Evolutionary conservation across 2,329 filamentous ascomycete genomes (phyloP).

Genomic region (Apiospora rasikravindrae): DNA sequence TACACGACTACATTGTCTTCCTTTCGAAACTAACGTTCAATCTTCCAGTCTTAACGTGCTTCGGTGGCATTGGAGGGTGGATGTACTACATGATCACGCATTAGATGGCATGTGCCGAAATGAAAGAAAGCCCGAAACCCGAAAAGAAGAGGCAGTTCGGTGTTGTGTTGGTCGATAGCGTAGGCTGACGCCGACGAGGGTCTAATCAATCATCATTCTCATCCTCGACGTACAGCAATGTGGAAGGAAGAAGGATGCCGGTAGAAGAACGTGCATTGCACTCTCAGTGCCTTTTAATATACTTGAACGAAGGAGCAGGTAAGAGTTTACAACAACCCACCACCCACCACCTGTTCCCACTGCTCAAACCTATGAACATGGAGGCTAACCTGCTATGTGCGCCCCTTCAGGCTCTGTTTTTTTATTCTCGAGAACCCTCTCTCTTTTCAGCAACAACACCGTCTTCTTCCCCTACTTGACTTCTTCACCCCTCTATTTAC

Average conservation of each 20-base stretch:
- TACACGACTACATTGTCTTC: background rate
- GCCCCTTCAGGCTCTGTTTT: background rate
- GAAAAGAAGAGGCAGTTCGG: background rate
- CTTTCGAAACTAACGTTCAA: background rate
- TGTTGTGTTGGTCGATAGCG: background rate
- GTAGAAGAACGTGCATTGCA: background rate
- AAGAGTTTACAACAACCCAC: background rate
- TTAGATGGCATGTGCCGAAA: background rate
- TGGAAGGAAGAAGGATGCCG: background rate
- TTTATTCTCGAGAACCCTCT: background rate
- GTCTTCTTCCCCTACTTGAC: background rate
- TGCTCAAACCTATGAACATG: no score
- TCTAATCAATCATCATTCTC: background rate
- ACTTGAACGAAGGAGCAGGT: conserved; percentile 8
- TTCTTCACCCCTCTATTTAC: background rate
- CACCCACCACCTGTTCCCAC: background rate
- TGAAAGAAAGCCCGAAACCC: background rate
- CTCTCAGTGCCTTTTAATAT: background rate
- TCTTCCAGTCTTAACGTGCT: background rate
- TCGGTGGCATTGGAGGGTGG: background rate
- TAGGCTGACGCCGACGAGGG: background rate
- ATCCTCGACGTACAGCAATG: background rate
- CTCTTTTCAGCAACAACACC: background rate
- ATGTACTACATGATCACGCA: conserved; percentile 17
- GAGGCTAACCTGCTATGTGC: background rate